Evolutionary conservation across 2,329 filamentous ascomycete genomes (phyloP).

Genomic region (Neonectria ditissima): DNA sequence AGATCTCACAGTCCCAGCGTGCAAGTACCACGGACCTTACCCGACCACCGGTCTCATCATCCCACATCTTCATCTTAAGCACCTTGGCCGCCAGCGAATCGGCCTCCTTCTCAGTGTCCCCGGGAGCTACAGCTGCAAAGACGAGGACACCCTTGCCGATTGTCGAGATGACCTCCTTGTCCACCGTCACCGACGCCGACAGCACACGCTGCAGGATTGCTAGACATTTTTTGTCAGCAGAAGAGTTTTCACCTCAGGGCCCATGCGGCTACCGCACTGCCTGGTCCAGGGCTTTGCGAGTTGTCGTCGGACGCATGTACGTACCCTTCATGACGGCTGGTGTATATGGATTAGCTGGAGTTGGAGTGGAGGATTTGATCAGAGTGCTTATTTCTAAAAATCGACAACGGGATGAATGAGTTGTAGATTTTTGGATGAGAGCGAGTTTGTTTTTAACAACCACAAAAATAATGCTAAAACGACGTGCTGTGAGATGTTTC

Average conservation of each 20-base stretch:
- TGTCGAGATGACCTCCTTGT: constrained; percentile 87
- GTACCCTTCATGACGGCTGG: constrained; percentile 39
- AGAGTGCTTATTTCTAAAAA: not conserved
- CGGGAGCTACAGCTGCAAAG: constrained; percentile 89
- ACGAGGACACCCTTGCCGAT: constrained; percentile 93
- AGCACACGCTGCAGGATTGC: constrained; percentile 94
- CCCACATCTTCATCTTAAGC: constrained; percentile 91
- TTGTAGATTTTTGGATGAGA: not conserved
- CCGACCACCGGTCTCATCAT: constrained; percentile 78
- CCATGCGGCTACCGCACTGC: not conserved
- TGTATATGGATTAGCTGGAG: constrained; percentile 6
- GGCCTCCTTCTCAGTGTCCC: constrained; percentile 90
- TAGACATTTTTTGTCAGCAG: constrained; percentile 52
- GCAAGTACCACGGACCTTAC: constrained; percentile 55
- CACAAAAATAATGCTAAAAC: not conserved
- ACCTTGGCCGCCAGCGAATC: constrained; percentile 87
- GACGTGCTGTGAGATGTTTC: not conserved
- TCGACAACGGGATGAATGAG: not conserved
- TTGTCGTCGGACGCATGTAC: constrained; percentile 21
- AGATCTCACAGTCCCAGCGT: constrained; percentile 24
- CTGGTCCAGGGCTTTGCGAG: not conserved
- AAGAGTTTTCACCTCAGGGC: constrained; percentile 15
- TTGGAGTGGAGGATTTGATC: constrained; percentile 6
- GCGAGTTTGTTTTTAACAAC: not conserved
- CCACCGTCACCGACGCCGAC: constrained; percentile 94